phyloP scores from a whole-genome alignment of 1,284 basidiomycete genomes.

The Irpex sp. region DNA sequence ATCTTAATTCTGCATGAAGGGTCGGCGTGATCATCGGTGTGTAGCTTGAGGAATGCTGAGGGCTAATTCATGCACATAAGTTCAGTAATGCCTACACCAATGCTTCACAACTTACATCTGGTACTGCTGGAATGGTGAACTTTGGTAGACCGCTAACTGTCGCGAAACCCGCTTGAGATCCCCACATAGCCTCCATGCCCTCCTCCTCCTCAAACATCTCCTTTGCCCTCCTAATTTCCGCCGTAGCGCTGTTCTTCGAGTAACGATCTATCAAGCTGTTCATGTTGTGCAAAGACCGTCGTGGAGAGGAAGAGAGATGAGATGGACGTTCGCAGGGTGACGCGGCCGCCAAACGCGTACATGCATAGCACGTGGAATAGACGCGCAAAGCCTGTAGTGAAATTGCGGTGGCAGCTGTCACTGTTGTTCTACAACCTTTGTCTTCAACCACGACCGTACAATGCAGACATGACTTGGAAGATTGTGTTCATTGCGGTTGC shows the following conservation, averaged over 20 bases:
- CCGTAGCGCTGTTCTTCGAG: conserved; percentile 47
- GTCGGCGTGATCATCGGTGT: conserved; percentile 93
- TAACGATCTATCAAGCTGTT: conserved; percentile 72
- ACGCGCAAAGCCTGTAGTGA: neutral
- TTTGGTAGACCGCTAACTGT: conserved; percentile 66
- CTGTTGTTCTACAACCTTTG: neutral
- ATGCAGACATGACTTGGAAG: conserved; percentile 9
- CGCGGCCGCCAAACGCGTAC: conserved; percentile 38
- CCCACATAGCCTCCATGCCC: conserved; percentile 69
- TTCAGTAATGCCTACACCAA: conserved; percentile 1
- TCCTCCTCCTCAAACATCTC: conserved; percentile 58
- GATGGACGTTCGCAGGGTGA: conserved; percentile 31
- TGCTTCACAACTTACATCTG: conserved; percentile 57
- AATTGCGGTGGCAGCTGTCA: neutral
- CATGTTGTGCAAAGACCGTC: conserved; percentile 48
- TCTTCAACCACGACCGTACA: neutral
- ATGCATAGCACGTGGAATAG: conserved; percentile 6
- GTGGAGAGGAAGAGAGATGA: conserved; percentile 7
- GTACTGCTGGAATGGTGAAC: conserved; percentile 67
- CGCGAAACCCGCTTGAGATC: conserved; percentile 78
- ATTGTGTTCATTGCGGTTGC: conserved; percentile 23
- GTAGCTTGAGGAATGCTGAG: conserved; percentile 81
- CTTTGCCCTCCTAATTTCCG: conserved; percentile 50
- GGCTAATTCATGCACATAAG: conserved; percentile 1
- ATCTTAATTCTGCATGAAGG: conserved; percentile 97